These are phyloP conservation scores for Dipodascopsis tothii DNA, from an alignment of 805 yeast genomes.

Conservation along the genomic window DNA sequence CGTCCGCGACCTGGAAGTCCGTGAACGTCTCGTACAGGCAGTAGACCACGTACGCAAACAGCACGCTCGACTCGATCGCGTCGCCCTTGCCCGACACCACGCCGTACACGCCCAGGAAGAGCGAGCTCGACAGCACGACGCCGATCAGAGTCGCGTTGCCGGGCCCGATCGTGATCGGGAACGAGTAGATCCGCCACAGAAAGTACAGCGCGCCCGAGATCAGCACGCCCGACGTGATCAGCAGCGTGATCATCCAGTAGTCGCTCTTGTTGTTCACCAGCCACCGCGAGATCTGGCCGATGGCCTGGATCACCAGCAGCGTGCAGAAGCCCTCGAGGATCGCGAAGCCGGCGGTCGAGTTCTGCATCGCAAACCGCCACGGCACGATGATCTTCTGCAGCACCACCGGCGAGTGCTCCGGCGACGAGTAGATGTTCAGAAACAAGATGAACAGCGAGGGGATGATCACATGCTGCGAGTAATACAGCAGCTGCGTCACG, in stretches of 20 bases:
- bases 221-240: constrained; percentile 64
- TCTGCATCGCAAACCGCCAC: constrained; percentile 66
- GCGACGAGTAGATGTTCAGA: constrained; percentile 30
- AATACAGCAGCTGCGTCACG: constrained; percentile 45
- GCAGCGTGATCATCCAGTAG: constrained; percentile 66
- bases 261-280: constrained; percentile 45
- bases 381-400: constrained; percentile 43
- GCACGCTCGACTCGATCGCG: constrained; percentile 79
- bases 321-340: constrained; percentile 90
- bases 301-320: constrained; percentile 80
- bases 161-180: constrained; percentile 57
- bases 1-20: constrained; percentile 48
- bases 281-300: constrained; percentile 76
- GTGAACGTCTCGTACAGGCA: constrained; percentile 87
- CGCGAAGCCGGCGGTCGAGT: constrained; percentile 85
- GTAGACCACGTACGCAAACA: constrained; percentile 85
- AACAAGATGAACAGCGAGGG: constrained; percentile 69
- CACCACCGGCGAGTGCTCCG: constrained; percentile 17
- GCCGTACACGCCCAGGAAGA: constrained; percentile 72
- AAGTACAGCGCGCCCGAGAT: constrained; percentile 72
- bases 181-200: constrained; percentile 72
- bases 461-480: constrained; percentile 71
- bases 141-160: constrained; percentile 79
- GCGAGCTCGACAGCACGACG: constrained; percentile 67
- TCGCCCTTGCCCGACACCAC: constrained; percentile 76